These are phyloP conservation scores for Claviceps paspali DNA, from an alignment of 2,329 filamentous ascomycete species.

Conservation along the genomic window DNA sequence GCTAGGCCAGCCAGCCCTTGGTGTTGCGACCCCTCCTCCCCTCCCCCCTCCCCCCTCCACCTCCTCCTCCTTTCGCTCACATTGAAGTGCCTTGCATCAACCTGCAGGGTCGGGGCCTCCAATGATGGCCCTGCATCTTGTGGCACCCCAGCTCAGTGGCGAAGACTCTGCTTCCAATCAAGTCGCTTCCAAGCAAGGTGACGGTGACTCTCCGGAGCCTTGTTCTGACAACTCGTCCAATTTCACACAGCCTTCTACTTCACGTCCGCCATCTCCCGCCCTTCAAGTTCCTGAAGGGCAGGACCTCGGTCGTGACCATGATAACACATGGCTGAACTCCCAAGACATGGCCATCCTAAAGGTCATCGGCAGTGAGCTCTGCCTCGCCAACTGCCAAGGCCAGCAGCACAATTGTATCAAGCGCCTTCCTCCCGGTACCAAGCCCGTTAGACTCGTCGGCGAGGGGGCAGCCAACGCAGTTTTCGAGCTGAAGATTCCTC, in stretches of 20 bases:
- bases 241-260: constrained; percentile 6
- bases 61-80: neutral
- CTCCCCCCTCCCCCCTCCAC: neutral
- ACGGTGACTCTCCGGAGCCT: constrained; percentile 9
- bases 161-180: constrained; percentile 10
- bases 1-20: neutral
- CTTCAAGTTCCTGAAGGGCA: constrained; percentile 2
- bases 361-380: constrained; percentile 7
- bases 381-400: constrained; percentile 1
- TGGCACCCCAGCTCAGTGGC: constrained; percentile 9
- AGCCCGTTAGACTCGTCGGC: constrained; percentile 29
- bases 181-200: too few relatives aligned
- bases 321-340: constrained; percentile 10
- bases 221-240: constrained; percentile 8
- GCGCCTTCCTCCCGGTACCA: constrained; percentile 19
- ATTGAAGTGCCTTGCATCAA: constrained; percentile 10
- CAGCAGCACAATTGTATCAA: constrained; percentile 11
- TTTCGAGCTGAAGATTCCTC: constrained; percentile 39
- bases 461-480: constrained; percentile 70
- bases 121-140: constrained; percentile 13
- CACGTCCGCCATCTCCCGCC: constrained; percentile 6
- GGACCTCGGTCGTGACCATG: constrained; percentile 6
- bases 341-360: constrained; percentile 12
- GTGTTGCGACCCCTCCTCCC: neutral
- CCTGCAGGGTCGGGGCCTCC: constrained; percentile 12